A percentile compares a stretch with the other conserved stretches of the same genome.
These are phyloP conservation scores for Chaetoscypha palmicola DNA, from an alignment of 2,329 filamentous ascomycete genomes.

Conservation along the genomic window DNA sequence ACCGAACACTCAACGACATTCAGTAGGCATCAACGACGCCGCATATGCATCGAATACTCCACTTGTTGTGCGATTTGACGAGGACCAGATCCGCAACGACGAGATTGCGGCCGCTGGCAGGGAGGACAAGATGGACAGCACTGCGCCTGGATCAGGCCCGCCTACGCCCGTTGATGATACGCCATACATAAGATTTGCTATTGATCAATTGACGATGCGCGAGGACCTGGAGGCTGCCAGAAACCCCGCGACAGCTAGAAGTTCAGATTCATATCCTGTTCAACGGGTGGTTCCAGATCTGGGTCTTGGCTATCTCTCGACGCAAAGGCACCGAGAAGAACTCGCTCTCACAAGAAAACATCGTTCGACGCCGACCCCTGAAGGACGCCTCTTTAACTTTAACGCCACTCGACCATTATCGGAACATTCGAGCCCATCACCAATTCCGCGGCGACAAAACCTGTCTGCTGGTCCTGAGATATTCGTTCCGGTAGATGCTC, in stretches of 20 bases:
- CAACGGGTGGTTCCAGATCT: constrained; percentile 43
- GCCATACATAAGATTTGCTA: constrained; percentile 82
- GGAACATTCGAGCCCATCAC: constrained; percentile 8
- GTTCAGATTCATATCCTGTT: constrained; percentile 39
- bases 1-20: constrained; percentile 12
- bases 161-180: constrained; percentile 76
- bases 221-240: constrained; percentile 53
- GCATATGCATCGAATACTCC: constrained; percentile 19
- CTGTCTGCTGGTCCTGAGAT: constrained; percentile 32
- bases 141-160: constrained; percentile 29
- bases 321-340: constrained; percentile 24
- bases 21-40: constrained; percentile 20
- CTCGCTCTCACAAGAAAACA: constrained; percentile 31
- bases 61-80: constrained; percentile 25
- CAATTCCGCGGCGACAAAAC: constrained; percentile 7
- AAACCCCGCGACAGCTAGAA: constrained; percentile 40
- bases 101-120: constrained; percentile 19
- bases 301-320: constrained; percentile 31
- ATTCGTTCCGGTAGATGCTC: constrained; percentile 41
- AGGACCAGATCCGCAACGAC: constrained; percentile 23
- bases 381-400: constrained; percentile 25
- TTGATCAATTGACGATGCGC: constrained; percentile 76
- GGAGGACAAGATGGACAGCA: constrained; percentile 16
- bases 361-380: constrained; percentile 30
- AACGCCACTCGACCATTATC: constrained; percentile 28